Conservation (phyloP, 108 stramenopile genomes). For the Cyclotella atomus region DNA sequence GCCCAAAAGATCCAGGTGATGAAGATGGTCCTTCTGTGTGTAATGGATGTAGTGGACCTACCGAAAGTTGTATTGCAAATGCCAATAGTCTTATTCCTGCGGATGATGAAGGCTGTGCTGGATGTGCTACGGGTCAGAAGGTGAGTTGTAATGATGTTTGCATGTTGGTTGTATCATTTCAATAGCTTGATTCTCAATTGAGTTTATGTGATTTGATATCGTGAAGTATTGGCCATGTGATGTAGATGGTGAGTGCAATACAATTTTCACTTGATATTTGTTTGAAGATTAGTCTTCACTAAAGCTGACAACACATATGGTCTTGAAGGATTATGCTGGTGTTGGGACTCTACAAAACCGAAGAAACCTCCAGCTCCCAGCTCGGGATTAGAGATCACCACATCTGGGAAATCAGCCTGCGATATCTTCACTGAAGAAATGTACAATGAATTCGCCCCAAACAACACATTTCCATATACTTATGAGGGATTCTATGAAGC, state of each 20-base stretch:
- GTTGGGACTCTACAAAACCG: conserved; percentile 44
- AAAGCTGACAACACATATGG: background rate
- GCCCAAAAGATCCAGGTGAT: conserved; percentile 17
- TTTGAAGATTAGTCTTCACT: no score
- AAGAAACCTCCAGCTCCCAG: conserved; percentile 45
- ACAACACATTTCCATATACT: conserved; percentile 44
- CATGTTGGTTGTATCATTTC: no score
- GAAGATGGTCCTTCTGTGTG: conserved; percentile 15
- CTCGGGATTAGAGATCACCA: conserved; percentile 17
- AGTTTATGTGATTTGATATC: no score
- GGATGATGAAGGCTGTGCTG: conserved; percentile 26
- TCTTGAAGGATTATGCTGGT: conserved; percentile 27
- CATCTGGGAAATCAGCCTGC: conserved; percentile 13
- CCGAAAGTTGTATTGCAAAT: conserved; percentile 41
- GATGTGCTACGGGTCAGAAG: conserved; percentile 25
- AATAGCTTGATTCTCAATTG: no score
- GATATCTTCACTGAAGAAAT: conserved; percentile 19
- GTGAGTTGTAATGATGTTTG: no score
- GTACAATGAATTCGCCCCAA: conserved; percentile 28
- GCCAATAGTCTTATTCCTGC: conserved; percentile 34
- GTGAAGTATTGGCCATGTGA: conserved; percentile 46
- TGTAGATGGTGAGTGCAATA: background rate
- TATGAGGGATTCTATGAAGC: conserved; percentile 41
- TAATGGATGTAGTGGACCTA: conserved; percentile 13
- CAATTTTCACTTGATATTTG: background rate